A percentile compares a stretch with the other conserved stretches of the same genome.
phyloP scores from a whole-genome alignment of 2,329 filamentous ascomycete genomes.

The Anisogramma anomala region DNA sequence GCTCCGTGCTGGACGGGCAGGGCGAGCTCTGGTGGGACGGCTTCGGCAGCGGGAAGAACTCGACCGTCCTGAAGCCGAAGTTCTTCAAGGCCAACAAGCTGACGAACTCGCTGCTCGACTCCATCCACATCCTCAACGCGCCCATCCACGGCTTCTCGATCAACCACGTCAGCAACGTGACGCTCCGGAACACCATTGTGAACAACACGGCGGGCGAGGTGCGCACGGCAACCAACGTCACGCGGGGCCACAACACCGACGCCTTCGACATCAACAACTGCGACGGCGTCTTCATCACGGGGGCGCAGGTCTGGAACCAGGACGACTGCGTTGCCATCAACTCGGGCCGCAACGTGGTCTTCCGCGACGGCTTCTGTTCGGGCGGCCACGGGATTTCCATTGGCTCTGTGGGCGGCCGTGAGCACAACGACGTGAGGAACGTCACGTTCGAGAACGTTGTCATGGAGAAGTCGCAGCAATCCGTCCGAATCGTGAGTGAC shows the following conservation, averaged over 20 bases:
- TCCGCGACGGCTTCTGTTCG: constrained; percentile 32
- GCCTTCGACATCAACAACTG: constrained; percentile 37
- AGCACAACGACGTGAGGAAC: constrained; percentile 40
- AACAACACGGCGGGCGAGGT: constrained; percentile 42
- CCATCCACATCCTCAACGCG: constrained; percentile 40
- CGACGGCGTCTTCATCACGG: constrained; percentile 36
- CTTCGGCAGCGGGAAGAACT: constrained; percentile 45
- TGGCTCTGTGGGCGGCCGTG: constrained; percentile 45
- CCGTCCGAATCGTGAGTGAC: constrained; percentile 27
- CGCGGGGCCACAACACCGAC: too few species aligned
- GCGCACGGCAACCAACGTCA: neutral
- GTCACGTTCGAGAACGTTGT: constrained; percentile 40
- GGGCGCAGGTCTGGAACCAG: constrained; percentile 43
- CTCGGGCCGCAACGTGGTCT: constrained; percentile 33
- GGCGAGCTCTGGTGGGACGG: constrained; percentile 51
- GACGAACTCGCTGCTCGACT: constrained; percentile 34
- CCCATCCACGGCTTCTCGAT: constrained; percentile 40
- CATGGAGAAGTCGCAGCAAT: constrained; percentile 41
- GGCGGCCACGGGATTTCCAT: constrained; percentile 49
- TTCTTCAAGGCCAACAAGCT: constrained; percentile 44
- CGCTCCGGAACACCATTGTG: constrained; percentile 39
- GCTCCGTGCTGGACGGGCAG: constrained; percentile 42
- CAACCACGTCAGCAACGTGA: constrained; percentile 31
- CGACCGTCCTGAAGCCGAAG: constrained; percentile 52
- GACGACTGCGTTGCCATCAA: constrained; percentile 50